Base-by-base conservation (phyloP, 352 stramenopile species). In the Pythium volutum region DNA sequence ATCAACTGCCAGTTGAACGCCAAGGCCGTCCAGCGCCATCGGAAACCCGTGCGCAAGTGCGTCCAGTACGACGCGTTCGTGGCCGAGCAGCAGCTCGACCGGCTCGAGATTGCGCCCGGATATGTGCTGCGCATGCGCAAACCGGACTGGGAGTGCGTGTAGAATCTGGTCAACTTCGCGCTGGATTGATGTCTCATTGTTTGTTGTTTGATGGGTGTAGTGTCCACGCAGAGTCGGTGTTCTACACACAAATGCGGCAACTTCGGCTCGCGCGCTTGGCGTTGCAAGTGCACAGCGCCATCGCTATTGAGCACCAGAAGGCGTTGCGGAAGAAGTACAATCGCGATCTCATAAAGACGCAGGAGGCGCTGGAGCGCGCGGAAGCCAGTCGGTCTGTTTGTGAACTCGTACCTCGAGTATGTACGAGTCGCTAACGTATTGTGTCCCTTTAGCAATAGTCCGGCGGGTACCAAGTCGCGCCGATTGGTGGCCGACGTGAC, bases 1-100 rank as follows among this genome's bases (percentile, higher is more conserved):
- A 59, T 79, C 48, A 88, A 87, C 57, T 90, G 81, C 36, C 75
- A 70, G 12, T 61, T 90, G n/a, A 88, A 88, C 52, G 59, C 70
- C 11, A 71, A 52, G 26, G 64, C 34, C 29, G 42, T 63, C 2
- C 33, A 62, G 55, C 58, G 68, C 6, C 45, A 70, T 25, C 36
- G 65, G 34, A 26, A 64, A 22, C 12, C 50, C 18, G 10, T 49
- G 31, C 70, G 77, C 10, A 63, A 73, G 10, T 90, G 80, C 66
- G 60, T 88, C 16, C 76, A 79, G 26, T 80, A 74, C 52, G 72
- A 75, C n/a, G 69, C 75, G 33, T 73, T 70, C 49, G 52, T 81
- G 16, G 64, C 64, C 11, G 73, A 77, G 10, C 61, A 75, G 33
- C 55, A 54, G 12, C 80, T 75, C 48, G 80, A 90, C 12, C 48